These are phyloP conservation scores for Zoysia pacifica DNA, from an alignment of 176 grass and related monocot genomes.

Conservation along the genomic window DNA sequence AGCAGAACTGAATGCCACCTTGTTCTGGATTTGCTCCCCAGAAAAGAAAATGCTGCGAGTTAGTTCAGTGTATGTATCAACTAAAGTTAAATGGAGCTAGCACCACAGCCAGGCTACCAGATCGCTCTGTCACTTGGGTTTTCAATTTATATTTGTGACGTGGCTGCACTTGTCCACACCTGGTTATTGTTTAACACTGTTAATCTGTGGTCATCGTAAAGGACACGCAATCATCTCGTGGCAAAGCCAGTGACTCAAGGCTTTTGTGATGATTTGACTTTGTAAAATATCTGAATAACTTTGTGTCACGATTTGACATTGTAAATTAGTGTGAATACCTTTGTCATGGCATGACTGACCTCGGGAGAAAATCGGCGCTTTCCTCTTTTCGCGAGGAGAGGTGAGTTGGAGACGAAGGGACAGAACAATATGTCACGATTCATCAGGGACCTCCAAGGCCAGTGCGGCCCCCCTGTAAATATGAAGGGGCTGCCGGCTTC, in stretches of 20 bases:
- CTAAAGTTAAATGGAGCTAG: not conserved
- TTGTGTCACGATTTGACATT: constrained; percentile 21
- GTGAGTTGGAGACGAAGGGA: not conserved
- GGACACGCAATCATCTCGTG: constrained; percentile 32
- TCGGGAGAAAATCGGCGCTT: not conserved
- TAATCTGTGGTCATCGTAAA: constrained; percentile 37
- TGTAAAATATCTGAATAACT: not conserved
- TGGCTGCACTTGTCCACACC: constrained; percentile 31
- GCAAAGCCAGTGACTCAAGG: constrained; percentile 5
- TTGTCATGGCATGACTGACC: constrained; percentile 16
- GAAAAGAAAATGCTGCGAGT: not conserved
- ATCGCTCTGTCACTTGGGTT: constrained; percentile 4
- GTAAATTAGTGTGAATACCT: not conserved
- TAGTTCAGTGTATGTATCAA: constrained; percentile 3
- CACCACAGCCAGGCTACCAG: not conserved
- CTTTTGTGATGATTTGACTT: constrained; percentile 1
- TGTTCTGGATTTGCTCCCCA: constrained; percentile 7
- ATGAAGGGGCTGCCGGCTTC: not conserved
- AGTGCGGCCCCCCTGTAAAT: constrained; percentile 4
- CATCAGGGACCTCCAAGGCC: not conserved
- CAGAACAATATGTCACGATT: constrained; percentile 35
- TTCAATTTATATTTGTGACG: not conserved
- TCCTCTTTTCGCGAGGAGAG: not conserved
- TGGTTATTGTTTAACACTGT: not conserved
- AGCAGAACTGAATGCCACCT: no score